Conservation (phyloP, 1,139 yeast species). For the Debaryomycetaceae sp. region DNA sequence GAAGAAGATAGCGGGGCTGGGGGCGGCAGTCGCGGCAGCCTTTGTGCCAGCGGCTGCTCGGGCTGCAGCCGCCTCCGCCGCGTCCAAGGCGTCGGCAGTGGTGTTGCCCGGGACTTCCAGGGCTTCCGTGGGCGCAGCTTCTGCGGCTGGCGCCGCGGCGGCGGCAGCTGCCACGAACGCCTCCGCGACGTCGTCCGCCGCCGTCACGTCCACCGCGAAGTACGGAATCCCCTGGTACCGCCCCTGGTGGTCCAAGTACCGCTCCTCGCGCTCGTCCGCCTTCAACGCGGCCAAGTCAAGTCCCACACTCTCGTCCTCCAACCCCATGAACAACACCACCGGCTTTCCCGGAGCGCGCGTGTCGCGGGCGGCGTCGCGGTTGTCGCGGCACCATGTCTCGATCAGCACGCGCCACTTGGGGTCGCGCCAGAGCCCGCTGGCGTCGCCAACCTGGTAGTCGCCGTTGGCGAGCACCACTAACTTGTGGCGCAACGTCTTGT, state of each 20-base stretch:
- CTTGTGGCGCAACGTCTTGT: conserved; percentile 24
- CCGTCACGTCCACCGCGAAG: conserved; percentile 68
- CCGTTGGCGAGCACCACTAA: conserved; percentile 37
- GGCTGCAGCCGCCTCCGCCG: neutral
- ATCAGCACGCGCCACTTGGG: conserved; percentile 22
- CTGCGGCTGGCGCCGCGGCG: conserved; percentile 11
- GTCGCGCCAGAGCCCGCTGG: conserved; percentile 11
- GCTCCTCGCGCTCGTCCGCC: conserved; percentile 23
- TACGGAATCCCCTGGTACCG: conserved; percentile 68
- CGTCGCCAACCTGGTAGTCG: conserved; percentile 18
- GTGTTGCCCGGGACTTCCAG: neutral
- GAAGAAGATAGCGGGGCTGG: conserved; percentile 21
- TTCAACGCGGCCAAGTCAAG: conserved; percentile 27
- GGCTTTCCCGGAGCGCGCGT: conserved; percentile 34
- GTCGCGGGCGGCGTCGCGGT: conserved; percentile 30
- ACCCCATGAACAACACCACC: conserved; percentile 60
- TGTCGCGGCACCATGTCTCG: conserved; percentile 25
- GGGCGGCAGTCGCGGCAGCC: conserved; percentile 4
- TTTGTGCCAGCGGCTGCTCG: conserved; percentile 1
- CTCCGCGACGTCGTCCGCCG: conserved; percentile 20
- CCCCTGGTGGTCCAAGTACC: conserved; percentile 39
- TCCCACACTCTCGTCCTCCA: conserved; percentile 53
- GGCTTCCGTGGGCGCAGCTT: conserved; percentile 3
- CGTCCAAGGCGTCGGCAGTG: neutral
- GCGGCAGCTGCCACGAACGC: conserved; percentile 18